Evolutionary conservation across 345 rosid species (phyloP), one percentile per base, ranked within the genome.

Genomic region (Cardiospermum halicacabum): DNA sequence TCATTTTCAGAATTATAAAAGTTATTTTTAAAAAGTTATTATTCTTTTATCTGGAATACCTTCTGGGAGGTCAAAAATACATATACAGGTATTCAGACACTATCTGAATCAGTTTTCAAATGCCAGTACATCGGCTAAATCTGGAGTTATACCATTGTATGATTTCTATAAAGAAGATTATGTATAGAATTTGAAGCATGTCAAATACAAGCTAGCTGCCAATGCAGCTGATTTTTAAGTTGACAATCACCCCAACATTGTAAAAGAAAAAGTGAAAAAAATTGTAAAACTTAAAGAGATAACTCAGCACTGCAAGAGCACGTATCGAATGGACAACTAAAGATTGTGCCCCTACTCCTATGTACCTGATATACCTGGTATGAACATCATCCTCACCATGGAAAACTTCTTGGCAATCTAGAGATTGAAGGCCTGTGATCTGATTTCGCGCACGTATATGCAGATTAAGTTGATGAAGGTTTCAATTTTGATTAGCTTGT

Each of bases 401-500:
- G 31, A 18, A 21, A 56, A 53, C 66, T 37, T 59, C 78, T 53
- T 12, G 56, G 42, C 10, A 28, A 37, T 39, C 22, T 47, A 24
- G 8, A 18, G 51, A 21, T 24, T 18, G 47, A 53, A 51, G 69
- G 49, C 49, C 26, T 10, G 74, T 56, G n/a, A 40, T 68, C 64
- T 64, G 56, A 45, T 63, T 72, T 73, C 67, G 36, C 48, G 55
- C 47, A 25, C 70, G 37, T 48, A 39, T 70, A 65, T 34, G 47
- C n/a, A 22, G 48, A 13, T 56, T 25, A 27, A 28, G 27, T 42
- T 0, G 24, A 30, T 50, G 57, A 63, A 3, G 5, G 8, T 67
- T 61, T 74, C 74, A 81, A 68, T 74, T 75, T 75, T 75, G 77
- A 67, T 81, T 86, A 39, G 81, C 67, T 60, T 77, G 89, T 79